A percentile compares a stretch with the other conserved stretches of the same genome.
phyloP scores from a whole-genome alignment of 2,329 filamentous ascomycete genomes.

The Fusarium hostae region DNA sequence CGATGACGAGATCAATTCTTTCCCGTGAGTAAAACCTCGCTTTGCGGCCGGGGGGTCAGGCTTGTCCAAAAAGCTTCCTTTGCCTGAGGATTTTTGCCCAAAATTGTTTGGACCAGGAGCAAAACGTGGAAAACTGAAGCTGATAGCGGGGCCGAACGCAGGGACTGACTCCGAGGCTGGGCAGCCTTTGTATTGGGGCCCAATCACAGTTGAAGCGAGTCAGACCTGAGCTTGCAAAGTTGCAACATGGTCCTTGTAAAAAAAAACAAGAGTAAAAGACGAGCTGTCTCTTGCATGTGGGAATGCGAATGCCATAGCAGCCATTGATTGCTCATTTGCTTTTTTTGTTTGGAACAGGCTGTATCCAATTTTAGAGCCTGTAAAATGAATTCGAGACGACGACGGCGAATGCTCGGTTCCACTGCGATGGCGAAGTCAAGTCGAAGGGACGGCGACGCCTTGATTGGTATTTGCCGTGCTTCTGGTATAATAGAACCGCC shows the following conservation, averaged over 20 bases:
- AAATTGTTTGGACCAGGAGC: constrained; percentile 24
- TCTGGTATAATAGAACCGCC: constrained; percentile 1
- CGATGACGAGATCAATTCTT: constrained; percentile 48
- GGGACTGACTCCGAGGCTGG: constrained; percentile 40
- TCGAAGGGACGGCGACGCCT: constrained; percentile 20
- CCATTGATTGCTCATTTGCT: constrained; percentile 2
- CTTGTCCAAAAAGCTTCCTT: constrained; percentile 35
- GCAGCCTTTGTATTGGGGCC: constrained; percentile 26
- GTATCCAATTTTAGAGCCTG: constrained; percentile 16
- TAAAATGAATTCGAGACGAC: constrained; percentile 29
- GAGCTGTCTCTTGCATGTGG: constrained; percentile 42
- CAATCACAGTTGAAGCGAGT: constrained; percentile 45
- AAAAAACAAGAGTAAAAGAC: constrained; percentile 8
- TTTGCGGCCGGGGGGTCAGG: constrained; percentile 46
- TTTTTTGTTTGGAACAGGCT: constrained; percentile 14
- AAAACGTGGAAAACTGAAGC: constrained; percentile 35
- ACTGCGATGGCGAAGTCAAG: constrained; percentile 33
- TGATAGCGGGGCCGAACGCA: constrained; percentile 45
- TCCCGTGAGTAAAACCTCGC: constrained; percentile 36
- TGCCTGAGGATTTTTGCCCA: constrained; percentile 33
- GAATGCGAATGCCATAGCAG: constrained; percentile 37
- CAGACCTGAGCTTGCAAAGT: constrained; percentile 40
- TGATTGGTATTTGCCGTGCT: constrained; percentile 37
- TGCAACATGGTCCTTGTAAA: constrained; percentile 14
- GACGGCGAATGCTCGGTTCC: constrained; percentile 40